Conservation (phyloP, 345 rosid genomes). For the Combretum micranthum region DNA sequence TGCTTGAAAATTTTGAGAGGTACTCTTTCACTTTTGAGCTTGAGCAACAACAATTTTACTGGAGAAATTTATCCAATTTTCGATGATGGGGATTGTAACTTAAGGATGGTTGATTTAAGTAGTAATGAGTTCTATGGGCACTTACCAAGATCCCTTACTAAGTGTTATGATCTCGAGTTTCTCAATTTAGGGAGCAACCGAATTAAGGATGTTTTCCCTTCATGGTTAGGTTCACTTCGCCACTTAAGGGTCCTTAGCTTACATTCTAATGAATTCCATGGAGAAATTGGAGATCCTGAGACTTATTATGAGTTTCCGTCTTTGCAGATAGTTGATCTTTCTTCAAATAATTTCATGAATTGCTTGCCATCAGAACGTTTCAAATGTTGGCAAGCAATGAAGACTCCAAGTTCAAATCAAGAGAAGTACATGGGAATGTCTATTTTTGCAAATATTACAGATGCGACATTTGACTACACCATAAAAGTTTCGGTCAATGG, state of each 20-base stretch:
- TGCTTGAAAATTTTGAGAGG: constrained; percentile 8
- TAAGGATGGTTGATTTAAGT: constrained; percentile 8
- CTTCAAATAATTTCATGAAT: background rate
- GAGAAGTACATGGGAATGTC: background rate
- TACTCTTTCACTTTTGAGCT: background rate
- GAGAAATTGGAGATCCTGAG: background rate
- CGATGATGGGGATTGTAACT: background rate
- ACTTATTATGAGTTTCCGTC: constrained; percentile 1
- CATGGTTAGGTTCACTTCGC: constrained; percentile 4
- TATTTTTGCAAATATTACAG: too few relatives aligned
- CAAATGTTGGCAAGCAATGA: constrained; percentile 7
- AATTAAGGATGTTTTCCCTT: constrained; percentile 10
- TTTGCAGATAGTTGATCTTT: constrained; percentile 8
- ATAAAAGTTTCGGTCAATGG: constrained; percentile 7
- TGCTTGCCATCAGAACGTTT: constrained; percentile 2
- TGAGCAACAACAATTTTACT: background rate
- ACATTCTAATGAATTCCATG: constrained; percentile 8
- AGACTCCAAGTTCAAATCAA: too few relatives aligned
- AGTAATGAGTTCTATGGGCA: background rate
- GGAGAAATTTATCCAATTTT: background rate
- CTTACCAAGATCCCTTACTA: background rate
- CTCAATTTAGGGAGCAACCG: constrained; percentile 7
- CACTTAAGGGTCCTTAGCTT: constrained; percentile 4
- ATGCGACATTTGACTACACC: too few relatives aligned
- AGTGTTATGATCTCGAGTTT: constrained; percentile 1